These are phyloP conservation scores for Canna indica DNA, from an alignment of 176 grass and related monocot species.

Conservation along the genomic window DNA sequence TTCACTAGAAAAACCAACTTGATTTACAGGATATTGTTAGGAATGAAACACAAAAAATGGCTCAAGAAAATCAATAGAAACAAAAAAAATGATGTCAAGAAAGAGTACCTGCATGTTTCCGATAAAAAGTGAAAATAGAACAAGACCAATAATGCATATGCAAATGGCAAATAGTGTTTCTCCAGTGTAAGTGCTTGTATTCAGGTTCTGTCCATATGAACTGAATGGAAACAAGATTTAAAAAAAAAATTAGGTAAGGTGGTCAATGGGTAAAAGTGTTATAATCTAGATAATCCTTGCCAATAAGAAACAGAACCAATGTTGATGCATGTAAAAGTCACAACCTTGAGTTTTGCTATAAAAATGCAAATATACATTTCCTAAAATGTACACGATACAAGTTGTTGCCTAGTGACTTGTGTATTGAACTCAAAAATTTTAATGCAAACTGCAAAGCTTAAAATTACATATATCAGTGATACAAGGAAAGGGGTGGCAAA, in stretches of 20 bases:
- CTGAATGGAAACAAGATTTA: conserved; percentile 25
- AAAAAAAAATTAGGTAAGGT: conserved; percentile 5
- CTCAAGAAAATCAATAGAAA: neutral
- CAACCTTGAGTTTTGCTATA: neutral
- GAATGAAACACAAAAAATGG: neutral
- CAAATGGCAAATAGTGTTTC: conserved; percentile 85
- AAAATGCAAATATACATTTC: neutral
- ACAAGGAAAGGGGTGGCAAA: neutral
- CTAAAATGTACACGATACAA: too few relatives aligned
- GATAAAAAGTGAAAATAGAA: conserved; percentile 95
- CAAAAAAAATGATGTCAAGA: neutral
- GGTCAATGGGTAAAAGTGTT: neutral
- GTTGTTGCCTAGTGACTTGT: too few relatives aligned
- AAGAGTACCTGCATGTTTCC: conserved; percentile 90
- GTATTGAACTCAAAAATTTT: too few relatives aligned
- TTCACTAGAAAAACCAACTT: neutral
- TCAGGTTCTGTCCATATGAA: conserved; percentile 82
- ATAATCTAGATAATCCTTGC: neutral
- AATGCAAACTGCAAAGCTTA: too few relatives aligned
- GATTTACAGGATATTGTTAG: too few relatives aligned
- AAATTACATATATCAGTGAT: too few relatives aligned
- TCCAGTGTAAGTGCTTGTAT: conserved; percentile 64
- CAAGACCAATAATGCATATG: conserved; percentile 84
- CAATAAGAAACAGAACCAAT: neutral
- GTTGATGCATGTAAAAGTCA: neutral